These are phyloP conservation scores for Escovopsis sp. DNA, from an alignment of 2,329 filamentous ascomycete genomes.

Conservation along the genomic window DNA sequence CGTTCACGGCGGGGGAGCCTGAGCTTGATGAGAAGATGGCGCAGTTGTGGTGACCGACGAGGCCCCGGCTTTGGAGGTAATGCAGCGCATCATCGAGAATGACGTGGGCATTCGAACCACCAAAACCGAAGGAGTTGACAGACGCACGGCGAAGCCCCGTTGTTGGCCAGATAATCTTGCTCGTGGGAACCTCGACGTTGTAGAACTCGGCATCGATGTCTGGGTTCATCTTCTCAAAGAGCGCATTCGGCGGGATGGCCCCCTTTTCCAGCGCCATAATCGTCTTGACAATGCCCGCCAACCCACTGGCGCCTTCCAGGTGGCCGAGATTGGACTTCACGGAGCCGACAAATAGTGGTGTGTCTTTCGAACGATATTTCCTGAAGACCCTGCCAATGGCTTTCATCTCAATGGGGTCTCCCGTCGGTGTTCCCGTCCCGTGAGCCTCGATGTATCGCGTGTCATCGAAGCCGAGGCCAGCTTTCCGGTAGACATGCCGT, in stretches of 20 bases:
- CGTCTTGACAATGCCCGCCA: not conserved
- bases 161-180: not conserved
- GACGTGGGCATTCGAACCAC: constrained; percentile 26
- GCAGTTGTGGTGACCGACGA: not conserved
- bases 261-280: not conserved
- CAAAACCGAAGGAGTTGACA: constrained; percentile 24
- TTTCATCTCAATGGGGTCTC: not conserved
- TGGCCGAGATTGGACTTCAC: not conserved
- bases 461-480: not conserved
- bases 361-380: not conserved
- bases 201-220: constrained; percentile 7
- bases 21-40: not conserved
- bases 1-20: not conserved
- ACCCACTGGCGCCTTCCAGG: not conserved
- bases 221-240: not conserved
- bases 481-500: not conserved
- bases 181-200: not conserved
- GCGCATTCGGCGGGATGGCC: not conserved
- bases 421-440: not conserved
- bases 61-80: not conserved
- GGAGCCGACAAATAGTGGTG: not conserved
- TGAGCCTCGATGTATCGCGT: not conserved
- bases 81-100: constrained; percentile 15
- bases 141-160: constrained; percentile 4
- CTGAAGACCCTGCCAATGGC: not conserved